A percentile compares a stretch with the other conserved stretches of the same genome.
Evolutionary conservation across 2,329 filamentous ascomycete species (phyloP).

Genomic region (Xylaria sp.): DNA sequence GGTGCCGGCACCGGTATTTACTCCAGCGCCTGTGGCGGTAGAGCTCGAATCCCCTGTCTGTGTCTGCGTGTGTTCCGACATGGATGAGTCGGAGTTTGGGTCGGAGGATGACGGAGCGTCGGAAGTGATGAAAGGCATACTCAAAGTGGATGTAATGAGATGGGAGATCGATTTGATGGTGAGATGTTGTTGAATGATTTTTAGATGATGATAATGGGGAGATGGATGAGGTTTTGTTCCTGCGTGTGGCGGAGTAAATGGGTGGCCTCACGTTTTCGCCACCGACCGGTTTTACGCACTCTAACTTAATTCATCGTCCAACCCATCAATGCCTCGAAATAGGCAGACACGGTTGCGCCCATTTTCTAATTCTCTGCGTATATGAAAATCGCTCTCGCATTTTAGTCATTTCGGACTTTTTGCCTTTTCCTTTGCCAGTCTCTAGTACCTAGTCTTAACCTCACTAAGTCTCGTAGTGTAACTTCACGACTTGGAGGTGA

Average conservation of each 20-base stretch:
- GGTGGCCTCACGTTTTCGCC: conserved; percentile 1
- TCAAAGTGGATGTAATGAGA: background rate
- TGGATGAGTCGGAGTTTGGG: conserved; percentile 11
- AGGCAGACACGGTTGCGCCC: too few species aligned
- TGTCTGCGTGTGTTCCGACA: conserved; percentile 17
- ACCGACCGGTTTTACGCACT: background rate
- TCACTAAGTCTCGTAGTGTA: background rate
- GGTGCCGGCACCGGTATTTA: conserved; percentile 55
- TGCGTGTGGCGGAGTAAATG: conserved; percentile 8
- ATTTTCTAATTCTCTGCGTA: too few species aligned
- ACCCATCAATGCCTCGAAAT: background rate
- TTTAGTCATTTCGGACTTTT: too few species aligned
- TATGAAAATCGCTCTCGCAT: background rate
- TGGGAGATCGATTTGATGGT: background rate
- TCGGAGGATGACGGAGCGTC: conserved; percentile 11
- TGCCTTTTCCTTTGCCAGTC: too few species aligned
- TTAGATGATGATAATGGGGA: background rate
- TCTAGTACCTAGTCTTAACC: too few species aligned
- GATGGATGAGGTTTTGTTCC: background rate
- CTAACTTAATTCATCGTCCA: background rate
- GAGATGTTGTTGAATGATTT: background rate
- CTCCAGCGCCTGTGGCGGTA: conserved; percentile 49
- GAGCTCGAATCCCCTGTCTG: conserved; percentile 2
- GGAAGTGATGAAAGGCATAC: conserved; percentile 16
- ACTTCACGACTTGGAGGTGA: background rate